These are phyloP conservation scores for Yarrowia sp. DNA, from an alignment of 805 yeast species.

Conservation along the genomic window DNA sequence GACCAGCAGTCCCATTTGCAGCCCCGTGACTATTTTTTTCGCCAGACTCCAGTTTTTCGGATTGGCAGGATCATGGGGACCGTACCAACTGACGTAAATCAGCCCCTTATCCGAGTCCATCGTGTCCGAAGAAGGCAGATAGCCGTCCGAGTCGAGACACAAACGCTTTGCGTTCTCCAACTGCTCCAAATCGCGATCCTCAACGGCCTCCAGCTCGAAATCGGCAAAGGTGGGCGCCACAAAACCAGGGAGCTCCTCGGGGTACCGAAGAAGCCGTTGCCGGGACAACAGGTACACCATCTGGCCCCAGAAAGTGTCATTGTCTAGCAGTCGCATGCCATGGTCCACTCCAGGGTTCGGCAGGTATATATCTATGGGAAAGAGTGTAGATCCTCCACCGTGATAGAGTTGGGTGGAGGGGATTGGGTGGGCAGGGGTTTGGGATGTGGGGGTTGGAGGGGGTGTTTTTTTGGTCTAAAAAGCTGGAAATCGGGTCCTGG, in stretches of 20 bases:
- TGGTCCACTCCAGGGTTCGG: neutral
- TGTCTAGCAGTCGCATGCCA: conserved; percentile 22
- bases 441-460: neutral
- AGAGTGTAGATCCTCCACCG: conserved; percentile 19
- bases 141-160: neutral
- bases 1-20: conserved; percentile 44
- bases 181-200: conserved; percentile 3
- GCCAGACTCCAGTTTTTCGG: conserved; percentile 53
- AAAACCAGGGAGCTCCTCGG: conserved; percentile 21
- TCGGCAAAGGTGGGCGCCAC: neutral
- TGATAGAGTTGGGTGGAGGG: conserved; percentile 23
- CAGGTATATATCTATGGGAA: conserved; percentile 1
- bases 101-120: neutral
- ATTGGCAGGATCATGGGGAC: conserved; percentile 47
- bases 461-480: neutral
- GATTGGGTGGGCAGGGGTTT: neutral
- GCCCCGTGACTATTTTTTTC: conserved; percentile 42
- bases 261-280: neutral
- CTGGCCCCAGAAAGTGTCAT: conserved; percentile 25
- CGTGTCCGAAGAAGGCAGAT: neutral
- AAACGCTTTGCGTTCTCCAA: conserved; percentile 7
- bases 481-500: neutral
- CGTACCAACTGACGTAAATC: conserved; percentile 29
- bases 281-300: conserved; percentile 13
- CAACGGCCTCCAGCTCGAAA: neutral